These are phyloP conservation scores for Floccularia luteovirens DNA, from an alignment of 768 basidiomycete species.

Conservation along the genomic window DNA sequence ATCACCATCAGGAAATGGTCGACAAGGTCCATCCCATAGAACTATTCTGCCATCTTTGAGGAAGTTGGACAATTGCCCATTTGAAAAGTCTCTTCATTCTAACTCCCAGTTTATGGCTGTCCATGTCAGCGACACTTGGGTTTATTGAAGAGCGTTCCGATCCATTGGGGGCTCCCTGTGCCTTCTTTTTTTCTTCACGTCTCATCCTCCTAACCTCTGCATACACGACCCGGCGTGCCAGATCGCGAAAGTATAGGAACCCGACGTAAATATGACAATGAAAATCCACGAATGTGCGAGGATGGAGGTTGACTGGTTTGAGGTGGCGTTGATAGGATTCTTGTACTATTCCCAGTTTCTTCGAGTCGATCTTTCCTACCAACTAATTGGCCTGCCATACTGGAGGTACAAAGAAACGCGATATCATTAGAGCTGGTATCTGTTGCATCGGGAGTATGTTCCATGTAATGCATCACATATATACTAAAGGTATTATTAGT, in stretches of 20 bases:
- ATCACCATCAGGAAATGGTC: slow-evolving; percentile 18
- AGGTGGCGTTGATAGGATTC: background rate
- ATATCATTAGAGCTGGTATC: too few species aligned
- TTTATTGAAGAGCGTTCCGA: slow-evolving; percentile 6
- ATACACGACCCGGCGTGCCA: slow-evolving; percentile 59
- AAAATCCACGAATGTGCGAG: slow-evolving; percentile 27
- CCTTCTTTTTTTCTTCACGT: slow-evolving; percentile 38
- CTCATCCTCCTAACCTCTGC: slow-evolving; percentile 50
- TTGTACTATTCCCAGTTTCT: too few species aligned
- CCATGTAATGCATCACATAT: slow-evolving; percentile 78
- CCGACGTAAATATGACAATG: slow-evolving; percentile 68
- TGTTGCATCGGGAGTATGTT: slow-evolving; percentile 30
- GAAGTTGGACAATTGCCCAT: slow-evolving; percentile 55
- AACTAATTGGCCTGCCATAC: too few species aligned
- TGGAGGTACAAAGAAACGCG: too few species aligned
- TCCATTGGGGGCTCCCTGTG: slow-evolving; percentile 20
- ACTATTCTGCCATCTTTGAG: slow-evolving; percentile 69
- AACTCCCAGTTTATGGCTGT: slow-evolving; percentile 17
- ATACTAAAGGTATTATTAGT: slow-evolving; percentile 67
- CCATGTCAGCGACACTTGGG: too few species aligned
- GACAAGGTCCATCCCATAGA: slow-evolving; percentile 60
- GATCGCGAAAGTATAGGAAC: slow-evolving; percentile 62
- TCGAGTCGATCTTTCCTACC: too few species aligned
- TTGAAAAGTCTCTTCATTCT: slow-evolving; percentile 66
- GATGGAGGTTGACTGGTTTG: slow-evolving; percentile 1